Conservation (phyloP, 2,329 filamentous ascomycete genomes). For the Aspergillus japonicus region DNA sequence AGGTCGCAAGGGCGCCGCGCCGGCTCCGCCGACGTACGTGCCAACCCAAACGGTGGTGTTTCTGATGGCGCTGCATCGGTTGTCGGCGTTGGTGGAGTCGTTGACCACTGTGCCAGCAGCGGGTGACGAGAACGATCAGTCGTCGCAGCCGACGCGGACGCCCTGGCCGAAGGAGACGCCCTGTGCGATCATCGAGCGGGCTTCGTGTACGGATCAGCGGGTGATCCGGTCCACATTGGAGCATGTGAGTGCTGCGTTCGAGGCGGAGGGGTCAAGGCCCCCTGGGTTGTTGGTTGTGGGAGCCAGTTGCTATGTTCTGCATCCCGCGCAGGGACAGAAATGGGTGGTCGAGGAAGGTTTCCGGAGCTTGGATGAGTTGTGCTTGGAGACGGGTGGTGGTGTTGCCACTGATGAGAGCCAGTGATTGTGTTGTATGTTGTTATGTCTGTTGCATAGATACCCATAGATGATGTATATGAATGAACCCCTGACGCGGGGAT, state of each 20-base stretch:
- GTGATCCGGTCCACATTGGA: slow-evolving; percentile 85
- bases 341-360: slow-evolving; percentile 92
- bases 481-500: not conserved
- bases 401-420: not conserved
- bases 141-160: slow-evolving; percentile 17
- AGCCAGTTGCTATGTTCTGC: slow-evolving; percentile 74
- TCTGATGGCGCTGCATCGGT: slow-evolving; percentile 88
- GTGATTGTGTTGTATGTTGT: slow-evolving; percentile 22
- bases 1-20: slow-evolving; percentile 80
- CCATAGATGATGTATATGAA: not conserved
- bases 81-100: slow-evolving; percentile 69
- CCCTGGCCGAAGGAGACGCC: slow-evolving; percentile 75
- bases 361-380: slow-evolving; percentile 62
- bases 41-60: slow-evolving; percentile 82
- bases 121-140: slow-evolving; percentile 22
- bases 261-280: slow-evolving; percentile 83
- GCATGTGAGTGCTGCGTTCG: slow-evolving; percentile 76
- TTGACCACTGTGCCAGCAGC: slow-evolving; percentile 50
- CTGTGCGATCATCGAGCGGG: slow-evolving; percentile 89
- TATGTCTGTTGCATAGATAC: slow-evolving; percentile 10
- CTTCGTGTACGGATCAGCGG: slow-evolving; percentile 89
- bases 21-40: slow-evolving; percentile 77
- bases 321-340: slow-evolving; percentile 58
- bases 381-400: slow-evolving; percentile 7
- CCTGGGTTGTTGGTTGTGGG: slow-evolving; percentile 88